phyloP scores from a whole-genome alignment of 177 flowering plant species.

The Vitis hybrid region DNA sequence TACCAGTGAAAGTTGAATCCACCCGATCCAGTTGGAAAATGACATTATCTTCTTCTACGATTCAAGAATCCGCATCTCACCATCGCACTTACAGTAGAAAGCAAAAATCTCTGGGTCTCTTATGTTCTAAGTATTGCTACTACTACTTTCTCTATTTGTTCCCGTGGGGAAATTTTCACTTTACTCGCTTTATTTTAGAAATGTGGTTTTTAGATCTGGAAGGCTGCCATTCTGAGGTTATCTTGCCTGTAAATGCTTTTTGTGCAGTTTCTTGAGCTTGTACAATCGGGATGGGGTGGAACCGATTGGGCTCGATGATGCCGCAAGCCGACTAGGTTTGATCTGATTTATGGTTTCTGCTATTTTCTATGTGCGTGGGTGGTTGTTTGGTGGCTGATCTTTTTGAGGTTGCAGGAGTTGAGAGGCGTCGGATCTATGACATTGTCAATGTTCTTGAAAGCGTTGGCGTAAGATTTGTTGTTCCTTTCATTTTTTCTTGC shows the following conservation, averaged over 20 bases:
- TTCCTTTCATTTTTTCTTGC: neutral
- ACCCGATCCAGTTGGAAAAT: conserved; percentile 13
- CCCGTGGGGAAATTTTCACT: too few species aligned
- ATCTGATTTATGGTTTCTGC: neutral
- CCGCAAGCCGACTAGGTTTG: conserved; percentile 58
- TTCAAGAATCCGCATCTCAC: conserved; percentile 30
- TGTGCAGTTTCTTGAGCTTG: conserved; percentile 71
- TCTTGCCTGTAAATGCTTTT: neutral
- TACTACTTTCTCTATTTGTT: conserved; percentile 7
- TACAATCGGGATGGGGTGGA: conserved; percentile 72
- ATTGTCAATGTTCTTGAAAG: conserved; percentile 95
- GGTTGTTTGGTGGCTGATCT: neutral
- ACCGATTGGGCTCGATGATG: conserved; percentile 77
- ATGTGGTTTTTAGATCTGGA: neutral
- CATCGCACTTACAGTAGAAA: conserved; percentile 67
- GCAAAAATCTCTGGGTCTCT: conserved; percentile 86
- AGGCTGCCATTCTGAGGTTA: too few species aligned
- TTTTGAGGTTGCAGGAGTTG: conserved; percentile 62
- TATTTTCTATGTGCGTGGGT: neutral
- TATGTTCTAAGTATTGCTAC: conserved; percentile 69
- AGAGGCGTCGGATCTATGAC: conserved; percentile 95
- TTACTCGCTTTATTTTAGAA: neutral
- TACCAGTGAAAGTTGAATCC: neutral
- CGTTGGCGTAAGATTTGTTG: conserved; percentile 64
- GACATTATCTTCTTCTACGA: conserved; percentile 13